Evolutionary conservation across 768 basidiomycete species (phyloP).

Genomic region (Lactifluus subvellereus): DNA sequence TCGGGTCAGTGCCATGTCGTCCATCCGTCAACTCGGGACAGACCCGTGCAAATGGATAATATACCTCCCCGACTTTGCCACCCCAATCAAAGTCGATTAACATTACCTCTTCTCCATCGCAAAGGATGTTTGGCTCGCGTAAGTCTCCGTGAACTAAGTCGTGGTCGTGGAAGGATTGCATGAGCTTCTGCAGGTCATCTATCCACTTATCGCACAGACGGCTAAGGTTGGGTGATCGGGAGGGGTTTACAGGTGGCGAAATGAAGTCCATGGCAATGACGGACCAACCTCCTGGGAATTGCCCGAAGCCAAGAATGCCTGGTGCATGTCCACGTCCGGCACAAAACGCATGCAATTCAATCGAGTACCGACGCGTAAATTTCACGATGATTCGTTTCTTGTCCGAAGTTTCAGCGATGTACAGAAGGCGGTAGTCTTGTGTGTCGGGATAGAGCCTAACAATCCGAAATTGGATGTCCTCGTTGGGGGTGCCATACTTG

Average conservation of each 20-base stretch:
- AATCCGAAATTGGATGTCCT: not conserved
- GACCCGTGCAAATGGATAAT: not conserved
- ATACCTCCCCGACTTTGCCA: not conserved
- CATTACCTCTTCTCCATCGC: not conserved
- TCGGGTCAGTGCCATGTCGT: not conserved
- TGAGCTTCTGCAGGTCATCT: not conserved
- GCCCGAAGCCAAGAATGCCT: not conserved
- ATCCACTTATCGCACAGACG: not conserved
- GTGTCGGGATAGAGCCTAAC: not conserved
- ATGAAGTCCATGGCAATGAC: not conserved
- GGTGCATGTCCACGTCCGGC: not conserved
- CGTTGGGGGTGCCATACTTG: not conserved
- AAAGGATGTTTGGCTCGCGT: not conserved
- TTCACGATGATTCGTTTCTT: not conserved
- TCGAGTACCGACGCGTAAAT: not conserved
- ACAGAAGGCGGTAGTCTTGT: not conserved
- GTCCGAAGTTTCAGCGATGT: not conserved
- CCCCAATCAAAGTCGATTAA: slow-evolving; percentile 8
- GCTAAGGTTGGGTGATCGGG: not conserved
- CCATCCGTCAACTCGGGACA: not conserved
- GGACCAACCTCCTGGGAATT: not conserved
- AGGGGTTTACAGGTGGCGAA: not conserved
- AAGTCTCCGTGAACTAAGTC: not conserved
- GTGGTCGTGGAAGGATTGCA: not conserved
- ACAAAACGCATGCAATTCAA: not conserved